phyloP scores from a whole-genome alignment of 2,329 filamentous ascomycete species.

The Cladosporium colombiae region DNA sequence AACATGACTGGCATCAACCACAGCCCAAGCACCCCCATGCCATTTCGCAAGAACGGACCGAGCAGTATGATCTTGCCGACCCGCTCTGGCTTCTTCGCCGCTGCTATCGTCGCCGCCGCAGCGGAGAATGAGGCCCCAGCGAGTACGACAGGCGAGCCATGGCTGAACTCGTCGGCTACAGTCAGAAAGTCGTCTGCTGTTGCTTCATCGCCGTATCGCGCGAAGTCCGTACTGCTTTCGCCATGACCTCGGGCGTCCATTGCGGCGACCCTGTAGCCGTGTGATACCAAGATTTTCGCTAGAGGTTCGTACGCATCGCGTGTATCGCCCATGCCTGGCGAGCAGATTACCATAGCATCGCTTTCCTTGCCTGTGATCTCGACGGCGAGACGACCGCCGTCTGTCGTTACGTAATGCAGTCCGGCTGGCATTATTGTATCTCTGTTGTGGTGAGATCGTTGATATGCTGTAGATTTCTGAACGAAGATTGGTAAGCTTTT shows the following conservation, averaged over 20 bases:
- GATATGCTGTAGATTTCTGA: not conserved
- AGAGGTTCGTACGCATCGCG: slow-evolving; percentile 19
- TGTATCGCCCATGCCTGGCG: slow-evolving; percentile 21
- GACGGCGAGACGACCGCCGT: slow-evolving; percentile 17
- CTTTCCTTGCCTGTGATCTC: slow-evolving; percentile 12
- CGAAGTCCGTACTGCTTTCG: slow-evolving; percentile 20
- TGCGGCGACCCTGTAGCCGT: slow-evolving; percentile 18
- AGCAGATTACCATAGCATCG: slow-evolving; percentile 20
- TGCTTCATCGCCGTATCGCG: slow-evolving; percentile 19
- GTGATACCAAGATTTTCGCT: slow-evolving; percentile 2
- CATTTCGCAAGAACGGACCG: slow-evolving; percentile 18
- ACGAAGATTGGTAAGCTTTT: not conserved
- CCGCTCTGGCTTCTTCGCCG: slow-evolving; percentile 8
- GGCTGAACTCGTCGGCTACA: slow-evolving; percentile 10
- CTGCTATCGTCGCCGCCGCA: slow-evolving; percentile 19
- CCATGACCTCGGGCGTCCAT: slow-evolving; percentile 21
- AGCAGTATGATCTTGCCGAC: slow-evolving; percentile 17
- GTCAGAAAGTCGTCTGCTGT: slow-evolving; percentile 21
- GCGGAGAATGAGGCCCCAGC: slow-evolving; percentile 19
- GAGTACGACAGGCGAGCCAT: slow-evolving; percentile 16
- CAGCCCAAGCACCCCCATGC: slow-evolving; percentile 12
- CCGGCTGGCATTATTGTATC: not conserved
- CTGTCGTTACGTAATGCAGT: not conserved
- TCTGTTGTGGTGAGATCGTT: not conserved
- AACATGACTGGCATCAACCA: slow-evolving; percentile 17